A percentile compares a stretch with the other conserved stretches of the same genome.
These are phyloP conservation scores for Saksenaea vasiformis DNA, from an alignment of 371 early-diverging fungal genomes.

Conservation along the genomic window DNA sequence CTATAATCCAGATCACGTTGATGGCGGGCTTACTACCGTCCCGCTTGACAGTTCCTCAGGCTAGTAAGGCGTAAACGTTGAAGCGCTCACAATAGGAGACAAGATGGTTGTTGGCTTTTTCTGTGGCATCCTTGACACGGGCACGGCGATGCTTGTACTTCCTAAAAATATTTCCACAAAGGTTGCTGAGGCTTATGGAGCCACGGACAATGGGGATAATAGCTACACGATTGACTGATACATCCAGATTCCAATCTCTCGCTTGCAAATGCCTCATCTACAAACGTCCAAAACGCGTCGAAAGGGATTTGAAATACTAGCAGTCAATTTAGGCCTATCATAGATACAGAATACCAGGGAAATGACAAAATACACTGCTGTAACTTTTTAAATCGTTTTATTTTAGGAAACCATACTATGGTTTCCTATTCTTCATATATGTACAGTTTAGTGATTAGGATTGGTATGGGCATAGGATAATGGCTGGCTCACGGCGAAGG, in stretches of 20 bases:
- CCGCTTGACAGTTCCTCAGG: slow-evolving; percentile 37
- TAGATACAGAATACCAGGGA: no score
- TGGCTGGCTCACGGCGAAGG: not conserved
- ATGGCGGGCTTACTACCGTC: slow-evolving; percentile 41
- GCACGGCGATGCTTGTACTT: slow-evolving; percentile 54
- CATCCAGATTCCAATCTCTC: slow-evolving; percentile 14
- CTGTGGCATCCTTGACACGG: slow-evolving; percentile 53
- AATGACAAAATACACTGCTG: no score
- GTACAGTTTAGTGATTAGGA: no score
- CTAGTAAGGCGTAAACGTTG: slow-evolving; percentile 16
- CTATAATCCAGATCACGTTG: slow-evolving; percentile 34
- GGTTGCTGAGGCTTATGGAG: slow-evolving; percentile 15
- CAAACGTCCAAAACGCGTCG: no score
- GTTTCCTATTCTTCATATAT: no score
- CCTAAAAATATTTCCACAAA: slow-evolving; percentile 30
- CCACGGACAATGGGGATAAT: slow-evolving; percentile 19
- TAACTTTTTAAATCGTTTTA: no score
- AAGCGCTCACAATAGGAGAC: not conserved
- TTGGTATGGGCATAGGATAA: not conserved
- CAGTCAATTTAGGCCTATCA: no score
- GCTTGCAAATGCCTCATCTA: no score
- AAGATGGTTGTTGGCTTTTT: not conserved
- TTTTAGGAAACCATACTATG: no score
- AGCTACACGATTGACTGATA: slow-evolving; percentile 22
- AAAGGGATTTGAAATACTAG: no score